Base-by-base conservation (phyloP, 225 moss, liverwort and hornwort species). In the Takakia lepidozioides region DNA sequence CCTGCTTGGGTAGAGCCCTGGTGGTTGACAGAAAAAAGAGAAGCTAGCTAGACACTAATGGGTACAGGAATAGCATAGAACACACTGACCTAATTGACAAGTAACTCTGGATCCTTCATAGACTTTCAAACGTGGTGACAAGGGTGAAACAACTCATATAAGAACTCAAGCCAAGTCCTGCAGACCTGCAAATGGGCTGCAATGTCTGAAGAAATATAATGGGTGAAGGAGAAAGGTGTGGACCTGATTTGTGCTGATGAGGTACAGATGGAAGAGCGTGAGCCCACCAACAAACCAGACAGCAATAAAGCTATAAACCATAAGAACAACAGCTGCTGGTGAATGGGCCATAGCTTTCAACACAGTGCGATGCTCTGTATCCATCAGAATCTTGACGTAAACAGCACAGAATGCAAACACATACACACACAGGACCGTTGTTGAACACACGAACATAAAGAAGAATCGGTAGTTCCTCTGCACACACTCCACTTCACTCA, bases 191-290 rank as follows among this genome's bases (percentile, higher is more conserved):
- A n/a, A n/a, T n/a, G n/a, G 11, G 32, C 11, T 11, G 7, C 32
- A 6, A 32, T 0, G 32, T 32, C 11, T 32, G 11, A 11, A 11
- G 11, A 32, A 0, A 32, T 7, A 32, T 11, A 32, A 32, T 32
- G 7, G 32, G 14, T 5, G 14, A 46, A 23, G 45, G 45, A 23
- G 20, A 46, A 8, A 8, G 25, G 14, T 20, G 54, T 70, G 2
- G 2, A 95, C 95, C 90, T 95, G 90, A 70, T 95, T 95, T 15
- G 95, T 95, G 57, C 95, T 84, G 52, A 95, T 95, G 32, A 95
- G 82, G 67, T 95, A 95, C 36, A 95, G 87, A 52, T 95, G 95
- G 70, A 95, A 95, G 34, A 95, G 67, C 8, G 90, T 95, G 17
- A 95, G 78, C 3, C 95, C 95, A 42, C 95, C 95, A 4, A 95